These are phyloP conservation scores for Hypericum androsaemum DNA, from an alignment of 345 rosid genomes.

Conservation along the genomic window DNA sequence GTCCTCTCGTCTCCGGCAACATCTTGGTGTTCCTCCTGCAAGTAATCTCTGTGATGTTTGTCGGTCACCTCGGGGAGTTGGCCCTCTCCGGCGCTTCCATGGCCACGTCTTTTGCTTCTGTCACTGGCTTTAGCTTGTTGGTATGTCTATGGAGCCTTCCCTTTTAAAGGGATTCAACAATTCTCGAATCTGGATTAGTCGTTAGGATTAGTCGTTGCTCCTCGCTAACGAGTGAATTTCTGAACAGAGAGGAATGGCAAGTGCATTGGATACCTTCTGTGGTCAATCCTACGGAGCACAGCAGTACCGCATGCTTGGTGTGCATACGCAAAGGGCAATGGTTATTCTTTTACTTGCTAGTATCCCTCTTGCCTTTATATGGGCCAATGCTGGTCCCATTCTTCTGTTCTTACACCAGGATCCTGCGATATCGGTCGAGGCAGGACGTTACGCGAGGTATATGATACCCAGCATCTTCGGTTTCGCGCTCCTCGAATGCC, in stretches of 20 bases:
- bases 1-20: slow-evolving; percentile 6
- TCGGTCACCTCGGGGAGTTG: slow-evolving; percentile 4
- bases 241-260: slow-evolving; percentile 18
- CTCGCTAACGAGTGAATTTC: no score
- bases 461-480: slow-evolving; percentile 39
- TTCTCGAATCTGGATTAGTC: no score
- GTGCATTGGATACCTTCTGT: slow-evolving; percentile 26
- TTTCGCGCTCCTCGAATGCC: slow-evolving; percentile 30
- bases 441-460: slow-evolving; percentile 33
- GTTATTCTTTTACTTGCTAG: slow-evolving; percentile 15
- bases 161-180: no score
- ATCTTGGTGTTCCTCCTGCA: slow-evolving; percentile 12
- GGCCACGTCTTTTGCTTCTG: slow-evolving; percentile 37
- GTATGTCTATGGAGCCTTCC: no score
- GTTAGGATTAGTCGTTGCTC: no score
- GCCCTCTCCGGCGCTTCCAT: slow-evolving; percentile 35
- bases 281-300: slow-evolving; percentile 32
- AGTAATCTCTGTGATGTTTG: slow-evolving; percentile 15
- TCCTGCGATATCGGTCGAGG: slow-evolving; percentile 27
- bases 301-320: slow-evolving; percentile 23
- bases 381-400: slow-evolving; percentile 13
- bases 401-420: slow-evolving; percentile 16
- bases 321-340: slow-evolving; percentile 20
- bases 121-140: slow-evolving; percentile 36
- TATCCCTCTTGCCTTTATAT: slow-evolving; percentile 13